Evolutionary conservation across 2,329 filamentous ascomycete genomes (phyloP).

Genomic region (Cytospora leucostoma): DNA sequence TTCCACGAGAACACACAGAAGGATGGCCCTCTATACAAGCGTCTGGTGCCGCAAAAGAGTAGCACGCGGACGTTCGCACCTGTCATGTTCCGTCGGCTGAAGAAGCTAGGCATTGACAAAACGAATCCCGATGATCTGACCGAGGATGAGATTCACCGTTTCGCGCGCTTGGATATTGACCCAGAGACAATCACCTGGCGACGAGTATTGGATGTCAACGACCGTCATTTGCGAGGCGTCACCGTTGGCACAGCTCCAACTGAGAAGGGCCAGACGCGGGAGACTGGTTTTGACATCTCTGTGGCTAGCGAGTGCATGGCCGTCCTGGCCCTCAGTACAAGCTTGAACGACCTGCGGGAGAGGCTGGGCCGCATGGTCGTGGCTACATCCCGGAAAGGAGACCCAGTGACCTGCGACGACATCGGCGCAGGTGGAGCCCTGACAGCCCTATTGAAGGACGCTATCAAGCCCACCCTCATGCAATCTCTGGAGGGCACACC

Average conservation of each 20-base stretch:
- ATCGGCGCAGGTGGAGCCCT: conserved; percentile 90
- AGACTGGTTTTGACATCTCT: conserved; percentile 96
- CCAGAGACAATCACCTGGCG: conserved; percentile 97
- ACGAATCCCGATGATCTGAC: conserved; percentile 90
- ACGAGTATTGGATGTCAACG: conserved; percentile 94
- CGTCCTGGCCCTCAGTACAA: conserved; percentile 89
- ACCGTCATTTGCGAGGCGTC: conserved; percentile 86
- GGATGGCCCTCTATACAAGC: conserved; percentile 81
- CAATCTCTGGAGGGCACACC: conserved; percentile 96
- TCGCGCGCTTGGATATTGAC: conserved; percentile 95
- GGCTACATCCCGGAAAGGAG: conserved; percentile 79
- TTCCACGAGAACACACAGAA: conserved; percentile 98
- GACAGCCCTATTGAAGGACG: conserved; percentile 94
- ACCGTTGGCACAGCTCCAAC: conserved; percentile 86
- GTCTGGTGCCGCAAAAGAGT: conserved; percentile 86
- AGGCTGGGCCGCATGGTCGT: conserved; percentile 95
- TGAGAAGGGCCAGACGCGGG: conserved; percentile 83
- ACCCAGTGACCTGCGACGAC: conserved; percentile 94
- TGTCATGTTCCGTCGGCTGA: conserved; percentile 88
- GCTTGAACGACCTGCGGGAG: conserved; percentile 85
- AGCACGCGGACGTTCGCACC: conserved; percentile 84
- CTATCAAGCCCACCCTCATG: conserved; percentile 99
- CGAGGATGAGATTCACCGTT: conserved; percentile 81
- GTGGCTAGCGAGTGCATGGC: conserved; percentile 99
- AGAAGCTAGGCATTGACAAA: conserved; percentile 96